Conservation (phyloP, 495 filamentous ascomycete genomes). For the Aspergillus heteromorphus region DNA sequence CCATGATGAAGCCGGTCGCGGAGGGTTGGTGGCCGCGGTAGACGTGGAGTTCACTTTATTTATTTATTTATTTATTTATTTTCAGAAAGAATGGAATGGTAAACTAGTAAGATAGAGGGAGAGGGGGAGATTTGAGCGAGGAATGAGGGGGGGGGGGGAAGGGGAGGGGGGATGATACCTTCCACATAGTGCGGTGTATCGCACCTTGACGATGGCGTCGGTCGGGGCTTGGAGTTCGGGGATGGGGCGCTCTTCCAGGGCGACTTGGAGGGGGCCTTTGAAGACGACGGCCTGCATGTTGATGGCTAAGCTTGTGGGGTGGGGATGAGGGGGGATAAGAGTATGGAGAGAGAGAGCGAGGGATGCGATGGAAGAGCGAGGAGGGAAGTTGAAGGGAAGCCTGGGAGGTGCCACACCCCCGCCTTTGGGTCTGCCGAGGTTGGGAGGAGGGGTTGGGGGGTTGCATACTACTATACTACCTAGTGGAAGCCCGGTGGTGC, state of each 20-base stretch:
- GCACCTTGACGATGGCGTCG: constrained; percentile 8
- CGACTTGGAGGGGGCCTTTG: neutral
- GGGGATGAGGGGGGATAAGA: no score
- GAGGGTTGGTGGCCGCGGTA: constrained; percentile 65
- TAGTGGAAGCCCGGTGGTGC: no score
- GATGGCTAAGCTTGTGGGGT: neutral
- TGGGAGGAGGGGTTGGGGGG: no score
- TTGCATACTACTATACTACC: no score
- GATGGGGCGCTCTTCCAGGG: constrained; percentile 1
- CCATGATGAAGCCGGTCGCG: constrained; percentile 50
- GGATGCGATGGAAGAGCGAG: no score
- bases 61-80: no score
- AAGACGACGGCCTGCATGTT: constrained; percentile 7
- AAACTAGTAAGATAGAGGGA: no score
- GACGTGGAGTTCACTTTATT: constrained; percentile 59
- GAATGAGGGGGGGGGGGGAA: neutral
- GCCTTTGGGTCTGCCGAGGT: no score
- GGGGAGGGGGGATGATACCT: neutral
- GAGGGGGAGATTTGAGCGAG: neutral
- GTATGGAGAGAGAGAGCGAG: no score
- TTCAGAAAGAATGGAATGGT: no score
- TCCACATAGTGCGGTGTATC: constrained; percentile 7
- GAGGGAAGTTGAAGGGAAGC: no score
- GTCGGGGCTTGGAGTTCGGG: constrained; percentile 6
- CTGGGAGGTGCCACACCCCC: no score